phyloP scores from a whole-genome alignment of 2,329 filamentous ascomycete genomes.

The Apiospora sp. region DNA sequence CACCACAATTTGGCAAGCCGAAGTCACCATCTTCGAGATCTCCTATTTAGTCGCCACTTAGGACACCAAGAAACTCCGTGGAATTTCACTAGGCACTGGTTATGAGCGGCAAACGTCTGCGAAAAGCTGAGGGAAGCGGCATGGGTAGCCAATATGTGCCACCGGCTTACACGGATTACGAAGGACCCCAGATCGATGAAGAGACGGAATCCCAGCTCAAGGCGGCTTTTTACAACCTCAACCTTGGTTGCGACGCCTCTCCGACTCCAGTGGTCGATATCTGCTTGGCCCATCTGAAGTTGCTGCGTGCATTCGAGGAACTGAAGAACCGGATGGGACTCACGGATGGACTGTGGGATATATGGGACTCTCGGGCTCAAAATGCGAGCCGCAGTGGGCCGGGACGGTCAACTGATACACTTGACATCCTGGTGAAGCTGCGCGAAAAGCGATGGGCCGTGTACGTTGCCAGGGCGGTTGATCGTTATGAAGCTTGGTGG shows the following conservation, averaged over 20 bases:
- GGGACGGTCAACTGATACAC: not conserved
- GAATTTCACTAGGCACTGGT: not conserved
- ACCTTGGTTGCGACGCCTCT: conserved; percentile 8
- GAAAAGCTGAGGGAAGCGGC: not conserved
- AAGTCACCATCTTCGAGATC: not conserved
- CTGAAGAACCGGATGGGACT: conserved; percentile 71
- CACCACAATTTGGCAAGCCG: not conserved
- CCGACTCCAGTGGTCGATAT: conserved; percentile 47
- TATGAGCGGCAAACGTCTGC: conserved; percentile 17
- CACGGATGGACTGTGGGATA: conserved; percentile 68
- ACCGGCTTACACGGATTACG: not conserved
- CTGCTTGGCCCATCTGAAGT: conserved; percentile 75
- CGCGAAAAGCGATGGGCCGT: conserved; percentile 75
- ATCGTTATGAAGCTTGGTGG: conserved; percentile 73
- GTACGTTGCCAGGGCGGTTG: conserved; percentile 70
- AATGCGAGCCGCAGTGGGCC: conserved; percentile 34
- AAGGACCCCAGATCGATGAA: conserved; percentile 15
- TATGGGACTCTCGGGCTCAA: conserved; percentile 55
- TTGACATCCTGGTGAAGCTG: conserved; percentile 55
- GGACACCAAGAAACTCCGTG: not conserved
- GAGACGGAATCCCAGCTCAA: conserved; percentile 10
- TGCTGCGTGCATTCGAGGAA: conserved; percentile 70
- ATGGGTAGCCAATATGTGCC: not conserved
- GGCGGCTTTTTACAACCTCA: conserved; percentile 21
- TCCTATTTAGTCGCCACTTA: not conserved